These are phyloP conservation scores for Bromus sterilis DNA, from an alignment of 176 grass and related monocot species.

Conservation along the genomic window DNA sequence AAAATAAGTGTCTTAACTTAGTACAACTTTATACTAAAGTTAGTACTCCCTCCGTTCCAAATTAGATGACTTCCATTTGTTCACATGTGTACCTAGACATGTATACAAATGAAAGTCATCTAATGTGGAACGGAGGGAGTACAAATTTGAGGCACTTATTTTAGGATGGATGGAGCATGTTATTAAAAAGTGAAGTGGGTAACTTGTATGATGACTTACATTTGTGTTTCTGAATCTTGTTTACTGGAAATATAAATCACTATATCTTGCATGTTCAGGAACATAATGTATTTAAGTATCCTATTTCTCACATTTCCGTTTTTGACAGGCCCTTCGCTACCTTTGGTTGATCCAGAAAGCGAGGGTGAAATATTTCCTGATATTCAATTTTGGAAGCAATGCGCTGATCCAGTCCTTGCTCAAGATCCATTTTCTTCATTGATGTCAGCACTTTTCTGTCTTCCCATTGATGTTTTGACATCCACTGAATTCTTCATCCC, in stretches of 20 bases:
- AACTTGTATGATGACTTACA: background rate
- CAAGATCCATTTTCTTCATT: constrained; percentile 94
- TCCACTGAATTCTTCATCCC: constrained; percentile 61
- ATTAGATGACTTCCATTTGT: too few relatives aligned
- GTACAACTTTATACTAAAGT: too few relatives aligned
- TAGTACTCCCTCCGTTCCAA: too few relatives aligned
- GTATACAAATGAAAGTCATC: too few relatives aligned
- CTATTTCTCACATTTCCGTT: constrained; percentile 13
- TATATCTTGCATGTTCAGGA: background rate
- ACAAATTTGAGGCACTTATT: too few relatives aligned
- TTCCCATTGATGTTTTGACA: constrained; percentile 67
- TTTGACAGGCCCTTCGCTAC: constrained; percentile 47
- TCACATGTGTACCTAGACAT: too few relatives aligned
- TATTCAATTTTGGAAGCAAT: constrained; percentile 84
- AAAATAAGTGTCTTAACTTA: too few relatives aligned
- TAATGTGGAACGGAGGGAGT: too few relatives aligned
- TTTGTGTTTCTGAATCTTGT: background rate
- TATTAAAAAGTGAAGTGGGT: background rate
- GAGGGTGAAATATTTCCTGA: constrained; percentile 71
- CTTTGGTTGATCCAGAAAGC: constrained; percentile 50
- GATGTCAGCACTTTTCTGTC: constrained; percentile 75
- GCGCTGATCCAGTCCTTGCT: constrained; percentile 79
- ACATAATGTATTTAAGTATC: background rate
- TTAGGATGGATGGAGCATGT: too few relatives aligned
- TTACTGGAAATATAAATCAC: background rate